Percentiles rank a stretch among this genome's conserved stretches.
phyloP scores from a whole-genome alignment of 1,139 yeast genomes.

The Suzukiozyma palmioleophila region DNA sequence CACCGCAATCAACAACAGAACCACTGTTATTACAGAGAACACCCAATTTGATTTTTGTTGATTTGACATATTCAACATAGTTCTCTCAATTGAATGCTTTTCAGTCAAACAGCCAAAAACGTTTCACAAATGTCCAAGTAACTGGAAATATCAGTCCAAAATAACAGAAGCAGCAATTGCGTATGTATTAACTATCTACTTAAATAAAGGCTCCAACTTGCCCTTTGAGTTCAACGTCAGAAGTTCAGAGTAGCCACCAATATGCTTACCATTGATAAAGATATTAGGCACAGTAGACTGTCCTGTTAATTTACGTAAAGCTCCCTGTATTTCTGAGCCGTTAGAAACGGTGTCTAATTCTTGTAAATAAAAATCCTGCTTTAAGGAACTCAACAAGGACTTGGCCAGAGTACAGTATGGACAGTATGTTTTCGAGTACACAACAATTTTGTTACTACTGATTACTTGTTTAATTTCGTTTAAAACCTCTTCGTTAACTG shows the following conservation, averaged over 20 bases:
- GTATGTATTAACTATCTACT: not conserved
- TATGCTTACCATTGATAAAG: conserved; percentile 76
- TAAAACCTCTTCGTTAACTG: conserved; percentile 15
- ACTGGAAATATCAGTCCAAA: too few relatives aligned
- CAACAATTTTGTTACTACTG: conserved; percentile 18
- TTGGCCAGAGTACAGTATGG: conserved; percentile 26
- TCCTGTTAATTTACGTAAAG: conserved; percentile 65
- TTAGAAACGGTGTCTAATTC: conserved; percentile 19
- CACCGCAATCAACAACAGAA: too few relatives aligned
- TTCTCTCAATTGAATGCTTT: too few relatives aligned
- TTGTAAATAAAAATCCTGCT: conserved; percentile 15
- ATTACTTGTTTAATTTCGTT: conserved; percentile 17
- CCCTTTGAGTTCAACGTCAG: conserved; percentile 43
- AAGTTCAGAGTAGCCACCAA: conserved; percentile 86
- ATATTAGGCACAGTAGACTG: conserved; percentile 88
- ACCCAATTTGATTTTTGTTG: too few relatives aligned
- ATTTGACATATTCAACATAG: too few relatives aligned
- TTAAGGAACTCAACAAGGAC: conserved; percentile 13
- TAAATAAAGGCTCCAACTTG: conserved; percentile 12
- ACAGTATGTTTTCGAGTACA: conserved; percentile 21
- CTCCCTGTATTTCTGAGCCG: conserved; percentile 53
- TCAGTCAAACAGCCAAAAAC: too few relatives aligned
- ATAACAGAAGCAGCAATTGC: not conserved
- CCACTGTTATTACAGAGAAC: too few relatives aligned
- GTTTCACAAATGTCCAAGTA: too few relatives aligned